Percentiles rank a stretch among this genome's conserved stretches.
These are phyloP conservation scores for Boletus subcaerulescens DNA, from an alignment of 768 basidiomycete species.

Conservation along the genomic window DNA sequence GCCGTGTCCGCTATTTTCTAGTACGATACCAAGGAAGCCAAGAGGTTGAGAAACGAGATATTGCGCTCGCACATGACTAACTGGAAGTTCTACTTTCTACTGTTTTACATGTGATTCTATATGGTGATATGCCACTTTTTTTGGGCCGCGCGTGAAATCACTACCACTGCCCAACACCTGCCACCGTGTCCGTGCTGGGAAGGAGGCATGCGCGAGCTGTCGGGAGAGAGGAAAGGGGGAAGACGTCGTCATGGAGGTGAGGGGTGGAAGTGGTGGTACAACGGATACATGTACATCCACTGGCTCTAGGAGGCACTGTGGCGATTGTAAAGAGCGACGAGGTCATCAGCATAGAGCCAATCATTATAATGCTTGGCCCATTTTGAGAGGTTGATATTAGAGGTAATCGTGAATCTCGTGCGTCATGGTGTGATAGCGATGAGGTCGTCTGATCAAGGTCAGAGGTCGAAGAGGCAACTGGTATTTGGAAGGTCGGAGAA, in stretches of 20 bases:
- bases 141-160: no score
- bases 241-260: neutral
- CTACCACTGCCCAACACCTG: no score
- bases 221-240: neutral
- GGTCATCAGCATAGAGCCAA: neutral
- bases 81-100: no score
- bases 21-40: no score
- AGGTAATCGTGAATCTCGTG: slow-evolving; percentile 1
- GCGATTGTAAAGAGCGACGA: neutral
- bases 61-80: no score
- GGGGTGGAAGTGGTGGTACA: neutral
- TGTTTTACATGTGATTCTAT: no score
- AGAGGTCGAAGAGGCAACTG: neutral
- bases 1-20: no score
- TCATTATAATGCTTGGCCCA: neutral
- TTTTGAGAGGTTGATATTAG: neutral
- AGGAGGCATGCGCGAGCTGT: slow-evolving; percentile 6
- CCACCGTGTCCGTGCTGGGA: slow-evolving; percentile 5
- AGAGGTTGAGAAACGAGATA: no score
- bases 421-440: neutral
- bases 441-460: neutral
- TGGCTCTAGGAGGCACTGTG: neutral
- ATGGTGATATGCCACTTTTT: no score
- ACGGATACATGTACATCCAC: neutral
- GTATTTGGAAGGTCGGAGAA: neutral